These are phyloP conservation scores for Casuarina cunninghamiana DNA, from an alignment of 306 rosid species.

Conservation along the genomic window DNA sequence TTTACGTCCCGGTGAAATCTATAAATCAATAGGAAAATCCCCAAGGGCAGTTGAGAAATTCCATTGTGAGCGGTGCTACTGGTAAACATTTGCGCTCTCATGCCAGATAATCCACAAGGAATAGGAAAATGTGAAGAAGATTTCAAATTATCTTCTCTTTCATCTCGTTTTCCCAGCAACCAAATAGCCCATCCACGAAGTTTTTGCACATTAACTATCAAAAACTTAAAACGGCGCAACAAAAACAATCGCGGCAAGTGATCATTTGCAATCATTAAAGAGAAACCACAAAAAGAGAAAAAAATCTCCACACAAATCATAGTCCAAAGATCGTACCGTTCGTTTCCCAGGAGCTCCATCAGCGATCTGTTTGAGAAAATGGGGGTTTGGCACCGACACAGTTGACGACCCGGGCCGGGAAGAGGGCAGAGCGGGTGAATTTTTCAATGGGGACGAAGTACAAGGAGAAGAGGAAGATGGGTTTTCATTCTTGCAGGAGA, in stretches of 20 bases:
- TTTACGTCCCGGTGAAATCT: not conserved
- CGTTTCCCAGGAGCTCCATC: slow-evolving; percentile 30
- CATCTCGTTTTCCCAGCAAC: slow-evolving; percentile 1
- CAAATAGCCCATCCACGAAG: slow-evolving; percentile 6
- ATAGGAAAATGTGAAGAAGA: not conserved
- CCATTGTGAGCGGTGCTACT: not conserved
- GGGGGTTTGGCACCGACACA: slow-evolving; percentile 30
- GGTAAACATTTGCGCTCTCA: not conserved
- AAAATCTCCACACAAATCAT: not conserved
- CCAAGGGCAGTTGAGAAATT: not conserved
- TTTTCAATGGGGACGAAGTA: slow-evolving; percentile 20
- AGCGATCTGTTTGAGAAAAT: slow-evolving; percentile 44
- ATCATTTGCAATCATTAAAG: not conserved
- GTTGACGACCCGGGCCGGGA: slow-evolving; percentile 30
- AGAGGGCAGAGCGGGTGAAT: slow-evolving; percentile 21
- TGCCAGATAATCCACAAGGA: not conserved
- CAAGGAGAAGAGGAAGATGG: slow-evolving; percentile 41
- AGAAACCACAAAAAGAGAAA: not conserved
- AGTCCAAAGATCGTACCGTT: slow-evolving; percentile 45
- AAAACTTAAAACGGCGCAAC: not conserved
- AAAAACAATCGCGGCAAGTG: not conserved
- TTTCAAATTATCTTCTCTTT: not conserved
- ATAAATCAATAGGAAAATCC: not conserved
- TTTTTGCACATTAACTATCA: not conserved
- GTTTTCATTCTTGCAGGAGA: slow-evolving; percentile 40